Evolutionary conservation across 129 eudicot species (phyloP).

Genomic region (Artemisia annua): DNA sequence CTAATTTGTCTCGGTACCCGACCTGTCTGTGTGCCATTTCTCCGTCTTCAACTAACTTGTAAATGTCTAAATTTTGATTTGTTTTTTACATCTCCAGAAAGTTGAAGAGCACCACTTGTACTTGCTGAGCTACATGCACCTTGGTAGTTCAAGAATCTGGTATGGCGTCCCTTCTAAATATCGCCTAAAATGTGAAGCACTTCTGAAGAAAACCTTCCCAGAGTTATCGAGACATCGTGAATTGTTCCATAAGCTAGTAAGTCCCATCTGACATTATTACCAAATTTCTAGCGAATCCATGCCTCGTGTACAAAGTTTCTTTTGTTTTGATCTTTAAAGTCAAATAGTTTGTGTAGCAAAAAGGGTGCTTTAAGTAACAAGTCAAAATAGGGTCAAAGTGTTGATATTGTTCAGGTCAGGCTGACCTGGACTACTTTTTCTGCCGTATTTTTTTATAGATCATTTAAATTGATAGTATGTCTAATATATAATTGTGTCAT

Average conservation of each 20-base stretch:
- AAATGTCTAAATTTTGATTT: constrained; percentile 19
- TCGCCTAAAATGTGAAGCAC: constrained; percentile 52
- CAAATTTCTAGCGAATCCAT: no score
- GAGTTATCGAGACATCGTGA: constrained; percentile 51
- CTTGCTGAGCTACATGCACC: constrained; percentile 63
- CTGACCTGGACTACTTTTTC: no score
- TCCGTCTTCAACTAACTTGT: constrained; percentile 3
- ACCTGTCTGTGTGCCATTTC: not conserved
- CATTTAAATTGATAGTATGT: no score
- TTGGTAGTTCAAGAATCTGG: constrained; percentile 74
- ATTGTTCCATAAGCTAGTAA: constrained; percentile 61
- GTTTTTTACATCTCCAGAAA: constrained; percentile 37
- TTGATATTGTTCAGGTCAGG: not conserved
- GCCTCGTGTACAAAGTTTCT: no score
- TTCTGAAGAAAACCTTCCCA: constrained; percentile 57
- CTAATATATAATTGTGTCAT: no score
- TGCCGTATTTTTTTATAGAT: no score
- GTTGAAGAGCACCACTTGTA: constrained; percentile 77
- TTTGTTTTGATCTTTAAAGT: no score
- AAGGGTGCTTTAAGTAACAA: no score
- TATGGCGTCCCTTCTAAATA: constrained; percentile 69
- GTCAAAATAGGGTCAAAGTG: no score
- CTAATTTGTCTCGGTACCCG: not conserved
- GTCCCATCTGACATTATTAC: constrained; percentile 21
- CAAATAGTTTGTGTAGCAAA: not conserved